Evolutionary conservation across 1,284 basidiomycete genomes (phyloP).

Genomic region (Exobasidium rhododendri): DNA sequence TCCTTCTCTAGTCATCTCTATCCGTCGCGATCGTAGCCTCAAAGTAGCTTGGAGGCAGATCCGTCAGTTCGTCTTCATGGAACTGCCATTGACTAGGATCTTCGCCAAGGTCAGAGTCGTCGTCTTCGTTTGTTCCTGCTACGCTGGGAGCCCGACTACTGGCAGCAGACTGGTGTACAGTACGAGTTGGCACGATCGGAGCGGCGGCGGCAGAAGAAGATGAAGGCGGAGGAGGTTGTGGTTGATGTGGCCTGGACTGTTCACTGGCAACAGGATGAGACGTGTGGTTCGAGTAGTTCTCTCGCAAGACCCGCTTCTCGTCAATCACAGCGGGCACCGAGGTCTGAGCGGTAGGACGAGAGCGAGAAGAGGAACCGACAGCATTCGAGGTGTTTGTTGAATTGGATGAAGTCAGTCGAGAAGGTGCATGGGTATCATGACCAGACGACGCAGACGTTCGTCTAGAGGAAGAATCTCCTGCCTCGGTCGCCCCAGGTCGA

Average conservation of each 20-base stretch:
- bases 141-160: neutral
- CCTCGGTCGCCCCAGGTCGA: neutral
- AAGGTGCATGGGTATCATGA: neutral
- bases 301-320: neutral
- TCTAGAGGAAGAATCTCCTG: neutral
- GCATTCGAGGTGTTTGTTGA: too few species aligned
- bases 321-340: neutral
- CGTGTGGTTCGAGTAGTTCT: neutral
- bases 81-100: constrained; percentile 12
- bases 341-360: too few species aligned
- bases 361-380: neutral
- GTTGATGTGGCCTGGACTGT: neutral
- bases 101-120: constrained; percentile 10
- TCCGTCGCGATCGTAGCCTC: constrained; percentile 29
- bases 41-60: constrained; percentile 48
- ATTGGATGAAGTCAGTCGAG: neutral
- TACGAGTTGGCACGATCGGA: neutral
- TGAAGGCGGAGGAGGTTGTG: neutral
- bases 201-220: neutral
- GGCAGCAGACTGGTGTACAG: neutral
- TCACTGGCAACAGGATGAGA: neutral
- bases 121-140: neutral
- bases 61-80: constrained; percentile 32
- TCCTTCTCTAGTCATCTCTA: constrained; percentile 1
- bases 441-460: neutral